Evolutionary conservation across 805 yeast species (phyloP).

Genomic region (Wickerhamomyces xylosicus): DNA sequence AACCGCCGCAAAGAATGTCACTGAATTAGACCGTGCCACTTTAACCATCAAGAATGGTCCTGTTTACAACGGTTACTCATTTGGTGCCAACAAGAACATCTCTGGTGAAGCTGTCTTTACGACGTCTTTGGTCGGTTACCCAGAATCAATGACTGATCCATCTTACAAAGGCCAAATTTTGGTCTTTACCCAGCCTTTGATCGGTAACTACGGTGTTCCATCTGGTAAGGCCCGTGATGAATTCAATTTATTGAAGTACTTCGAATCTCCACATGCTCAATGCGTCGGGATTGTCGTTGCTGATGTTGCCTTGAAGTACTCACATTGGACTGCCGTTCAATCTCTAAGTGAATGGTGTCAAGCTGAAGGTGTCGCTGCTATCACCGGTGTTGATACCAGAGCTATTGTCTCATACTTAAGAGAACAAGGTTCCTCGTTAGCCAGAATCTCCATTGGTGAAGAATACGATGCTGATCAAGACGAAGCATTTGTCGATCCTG

Average conservation of each 20-base stretch:
- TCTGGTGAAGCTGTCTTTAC: slow-evolving; percentile 98
- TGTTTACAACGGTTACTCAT: slow-evolving; percentile 83
- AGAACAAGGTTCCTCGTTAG: slow-evolving; percentile 93
- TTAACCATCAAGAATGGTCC: slow-evolving; percentile 90
- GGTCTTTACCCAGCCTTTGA: slow-evolving; percentile 93
- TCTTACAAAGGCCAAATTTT: slow-evolving; percentile 95
- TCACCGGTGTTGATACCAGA: slow-evolving; percentile 96
- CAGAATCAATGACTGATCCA: slow-evolving; percentile 98
- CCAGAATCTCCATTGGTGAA: slow-evolving; percentile 82
- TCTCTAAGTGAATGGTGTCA: slow-evolving; percentile 92
- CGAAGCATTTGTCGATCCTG: slow-evolving; percentile 86
- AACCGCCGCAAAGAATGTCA: slow-evolving; percentile 12
- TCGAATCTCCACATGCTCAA: slow-evolving; percentile 86
- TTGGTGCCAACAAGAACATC: slow-evolving; percentile 87
- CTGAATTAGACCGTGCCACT: slow-evolving; percentile 66
- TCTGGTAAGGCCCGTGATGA: slow-evolving; percentile 72
- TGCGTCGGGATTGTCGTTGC: slow-evolving; percentile 95
- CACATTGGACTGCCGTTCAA: slow-evolving; percentile 99
- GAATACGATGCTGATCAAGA: slow-evolving; percentile 88
- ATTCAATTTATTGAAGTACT: slow-evolving; percentile 75
- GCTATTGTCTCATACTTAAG: slow-evolving; percentile 85
- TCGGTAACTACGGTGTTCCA: slow-evolving; percentile 98
- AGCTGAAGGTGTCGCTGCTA: slow-evolving; percentile 92
- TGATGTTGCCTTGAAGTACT: slow-evolving; percentile 88
- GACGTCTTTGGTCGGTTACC: slow-evolving; percentile 96